These are phyloP conservation scores for Cladosporium halotolerans DNA, from an alignment of 2,329 filamentous ascomycete species.

Conservation along the genomic window DNA sequence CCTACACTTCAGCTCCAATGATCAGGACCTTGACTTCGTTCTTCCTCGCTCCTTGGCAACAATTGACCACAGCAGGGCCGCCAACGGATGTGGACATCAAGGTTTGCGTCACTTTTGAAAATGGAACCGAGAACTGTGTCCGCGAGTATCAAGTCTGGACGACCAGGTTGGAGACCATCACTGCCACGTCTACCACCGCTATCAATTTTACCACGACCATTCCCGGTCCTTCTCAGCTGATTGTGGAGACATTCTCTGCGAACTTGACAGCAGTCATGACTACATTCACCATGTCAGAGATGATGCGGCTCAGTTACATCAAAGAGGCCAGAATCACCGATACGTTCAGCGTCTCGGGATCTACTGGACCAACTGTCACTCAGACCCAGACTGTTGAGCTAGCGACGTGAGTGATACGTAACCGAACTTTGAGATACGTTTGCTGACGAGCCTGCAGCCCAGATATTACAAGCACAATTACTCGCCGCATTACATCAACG, in stretches of 20 bases:
- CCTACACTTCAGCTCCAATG: conserved; percentile 34
- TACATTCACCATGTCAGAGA: conserved; percentile 35
- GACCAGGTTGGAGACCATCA: conserved; percentile 34
- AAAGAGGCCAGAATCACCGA: conserved; percentile 30
- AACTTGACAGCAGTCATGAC: conserved; percentile 35
- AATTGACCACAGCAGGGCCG: conserved; percentile 32
- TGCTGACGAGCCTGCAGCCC: background rate
- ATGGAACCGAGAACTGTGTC: conserved; percentile 35
- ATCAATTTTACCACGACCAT: conserved; percentile 38
- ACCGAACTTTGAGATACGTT: background rate
- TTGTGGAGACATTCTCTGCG: conserved; percentile 36
- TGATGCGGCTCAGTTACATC: conserved; percentile 33
- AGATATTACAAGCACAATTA: conserved; percentile 16
- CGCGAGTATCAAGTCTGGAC: conserved; percentile 39
- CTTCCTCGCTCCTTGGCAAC: conserved; percentile 40
- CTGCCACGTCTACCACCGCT: conserved; percentile 29
- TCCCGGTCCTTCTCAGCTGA: conserved; percentile 27
- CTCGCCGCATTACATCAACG: conserved; percentile 14
- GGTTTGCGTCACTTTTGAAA: conserved; percentile 33
- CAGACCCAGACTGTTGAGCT: conserved; percentile 25
- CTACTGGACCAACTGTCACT: conserved; percentile 25
- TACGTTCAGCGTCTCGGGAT: conserved; percentile 13
- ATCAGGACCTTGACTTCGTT: conserved; percentile 38
- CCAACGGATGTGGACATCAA: conserved; percentile 38
- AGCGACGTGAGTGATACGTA: conserved; percentile 20